Evolutionary conservation across 192 early-diverging fungal genomes (phyloP), one percentile per base, ranked within the genome.

Genomic region (Phlyctochytrium arcticum): DNA sequence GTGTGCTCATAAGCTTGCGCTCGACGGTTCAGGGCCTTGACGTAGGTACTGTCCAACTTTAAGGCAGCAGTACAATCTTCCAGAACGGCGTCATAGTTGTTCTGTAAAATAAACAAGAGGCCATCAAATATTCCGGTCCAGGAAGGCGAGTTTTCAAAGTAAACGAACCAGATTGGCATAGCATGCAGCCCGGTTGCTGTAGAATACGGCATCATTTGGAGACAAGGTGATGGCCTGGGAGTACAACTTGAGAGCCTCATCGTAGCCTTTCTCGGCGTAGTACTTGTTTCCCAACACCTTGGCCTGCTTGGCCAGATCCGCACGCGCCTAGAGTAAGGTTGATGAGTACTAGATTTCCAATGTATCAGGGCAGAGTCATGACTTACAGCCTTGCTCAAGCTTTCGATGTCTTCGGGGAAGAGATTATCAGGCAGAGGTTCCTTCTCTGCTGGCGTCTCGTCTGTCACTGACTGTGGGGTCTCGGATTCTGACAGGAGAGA

Each of bases 141-240:
- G n/a, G n/a, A n/a, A n/a, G n/a, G n/a, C n/a, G n/a, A n/a, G 9
- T 53, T 15, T 6, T 6, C n/a, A 67, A 24, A 8, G 27, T 55
- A 17, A 42, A 42, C n/a, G 39, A 15, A 74, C 83, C 29, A 87
- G 60, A 51, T 92, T 88, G 1, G 86, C 84, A 64, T 90, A 91
- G 73, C 94, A 96, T 7, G 95, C 97, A 17, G 94, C 95, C 32
- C 97, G 89, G 82, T 99, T 99, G 61, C 89, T 89, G 78, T 84
- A 98, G 67, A 88, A 98, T 37, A 99, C 88, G 5, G 94, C 84
- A 71, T 91, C 84, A 9, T 42, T 57, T 34, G 88, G 76, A 35
- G 78, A 79, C 60, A 95, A 88, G 21, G 78, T 81, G 67, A 99
- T 88, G 0, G 97, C 97, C 71, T 90, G 82, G 15, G 91, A 84